Evolutionary conservation across 2,329 filamentous ascomycete species (phyloP), one percentile per base, ranked within the genome.

Genomic region (Ascomycota sp.): DNA sequence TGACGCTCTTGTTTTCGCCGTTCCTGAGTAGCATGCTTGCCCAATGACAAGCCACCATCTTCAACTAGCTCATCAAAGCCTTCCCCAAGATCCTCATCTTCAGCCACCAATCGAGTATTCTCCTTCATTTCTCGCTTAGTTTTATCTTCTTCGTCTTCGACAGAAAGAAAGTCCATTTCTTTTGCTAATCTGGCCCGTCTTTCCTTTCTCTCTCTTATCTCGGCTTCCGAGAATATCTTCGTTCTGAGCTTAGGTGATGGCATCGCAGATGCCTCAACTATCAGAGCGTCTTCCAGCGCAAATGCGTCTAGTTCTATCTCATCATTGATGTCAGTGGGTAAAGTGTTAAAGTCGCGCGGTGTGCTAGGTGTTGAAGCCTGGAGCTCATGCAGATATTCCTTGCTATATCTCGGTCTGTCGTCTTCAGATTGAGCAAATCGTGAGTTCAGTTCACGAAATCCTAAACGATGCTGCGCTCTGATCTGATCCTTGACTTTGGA

Each of bases 51-150:
- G 7, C 70, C 69, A 7, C 79, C 82, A 45, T 93, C 81, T 25
- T 89, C 79, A 7, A 89, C 80, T 42, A 80, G 93, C 32, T 86
- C 76, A 35, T 95, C 86, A 41, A 92, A 95, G 0, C 83, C 85
- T 53, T 95, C 89, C 23, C 79, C 80, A 0, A 94, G 65, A 43
- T 95, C 82, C 46, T 95, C 86, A 41, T 95, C 86, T 22, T 94
- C 83, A 25, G 65, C 68, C 5, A 83, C 66, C 2, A 95, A 63
- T 2, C 86, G 67, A 5, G 76, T 78, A 36, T 83, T 66, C 22
- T 69, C 65, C 38, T 76, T 70, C 41, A 74, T 69, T 38, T 69
- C 69, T 12, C 38, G 52, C 3, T 38, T 36, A 13, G 38, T 39
- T 5, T 32, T 45, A 20, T 45, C 44, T 13, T 64, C 59, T n/a